Percentiles rank a stretch among this genome's conserved stretches.
phyloP scores from a whole-genome alignment of 148 eudicot species.

The Dianthus caryophyllus region DNA sequence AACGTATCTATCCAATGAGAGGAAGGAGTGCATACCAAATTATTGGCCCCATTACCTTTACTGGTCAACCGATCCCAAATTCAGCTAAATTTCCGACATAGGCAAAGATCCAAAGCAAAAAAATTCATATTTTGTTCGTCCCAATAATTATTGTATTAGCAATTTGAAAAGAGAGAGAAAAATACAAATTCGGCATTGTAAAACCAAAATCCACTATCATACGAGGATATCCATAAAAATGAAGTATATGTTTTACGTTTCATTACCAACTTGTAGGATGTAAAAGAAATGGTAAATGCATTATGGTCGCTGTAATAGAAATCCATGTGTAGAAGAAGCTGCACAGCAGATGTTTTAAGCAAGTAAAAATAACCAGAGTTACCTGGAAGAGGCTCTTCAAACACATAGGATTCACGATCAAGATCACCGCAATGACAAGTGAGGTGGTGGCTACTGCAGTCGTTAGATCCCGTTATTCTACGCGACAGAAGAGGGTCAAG shows the following conservation, averaged over 20 bases:
- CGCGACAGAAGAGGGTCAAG: background rate
- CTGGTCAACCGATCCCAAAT: no score
- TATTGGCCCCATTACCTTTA: no score
- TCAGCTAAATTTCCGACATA: no score
- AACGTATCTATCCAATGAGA: no score
- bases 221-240: background rate
- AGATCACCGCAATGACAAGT: conserved; percentile 50
- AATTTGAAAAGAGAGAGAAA: no score
- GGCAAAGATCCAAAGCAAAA: no score
- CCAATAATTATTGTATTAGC: no score
- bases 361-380: conserved; percentile 2
- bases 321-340: background rate
- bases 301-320: background rate
- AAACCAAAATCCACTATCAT: no score
- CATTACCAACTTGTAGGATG: background rate
- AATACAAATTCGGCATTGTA: no score
- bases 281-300: background rate
- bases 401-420: conserved; percentile 30
- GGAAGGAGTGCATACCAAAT: no score
- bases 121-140: no score
- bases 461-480: conserved; percentile 56
- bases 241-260: background rate
- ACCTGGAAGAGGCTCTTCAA: conserved; percentile 63
- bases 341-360: background rate
- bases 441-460: conserved; percentile 30